Percentiles rank a stretch among this genome's conserved stretches.
phyloP scores from a whole-genome alignment of 345 rosid genomes.

The Euphorbia tirucalli region DNA sequence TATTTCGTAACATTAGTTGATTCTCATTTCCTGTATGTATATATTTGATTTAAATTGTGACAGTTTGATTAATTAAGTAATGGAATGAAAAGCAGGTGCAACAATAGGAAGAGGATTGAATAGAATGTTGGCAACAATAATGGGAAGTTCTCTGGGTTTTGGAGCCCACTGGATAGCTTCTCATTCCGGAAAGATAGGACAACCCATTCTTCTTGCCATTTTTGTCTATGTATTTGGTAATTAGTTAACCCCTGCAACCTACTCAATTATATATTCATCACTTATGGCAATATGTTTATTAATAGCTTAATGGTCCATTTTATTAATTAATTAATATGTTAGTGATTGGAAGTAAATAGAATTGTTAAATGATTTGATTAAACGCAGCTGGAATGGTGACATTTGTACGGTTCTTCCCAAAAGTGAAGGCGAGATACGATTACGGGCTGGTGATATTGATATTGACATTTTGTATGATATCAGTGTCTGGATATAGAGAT shows the following conservation, averaged over 20 bases:
- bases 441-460: constrained; percentile 29
- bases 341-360: no score
- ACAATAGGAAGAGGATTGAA: constrained; percentile 71
- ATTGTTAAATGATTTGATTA: no score
- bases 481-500: constrained; percentile 30
- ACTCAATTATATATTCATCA: no score
- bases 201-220: constrained; percentile 59
- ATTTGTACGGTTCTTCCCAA: constrained; percentile 34
- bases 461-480: constrained; percentile 32
- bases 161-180: constrained; percentile 67
- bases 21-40: no score
- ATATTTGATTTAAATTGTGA: no score
- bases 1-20: no score
- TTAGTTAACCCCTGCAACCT: no score
- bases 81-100: constrained; percentile 27
- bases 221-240: constrained; percentile 66
- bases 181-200: constrained; percentile 47
- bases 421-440: constrained; percentile 35
- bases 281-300: no score
- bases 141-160: constrained; percentile 58
- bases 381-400: constrained; percentile 26
- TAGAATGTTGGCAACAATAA: constrained; percentile 61
- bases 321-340: no score
- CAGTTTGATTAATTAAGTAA: no score
- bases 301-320: no score